These are phyloP conservation scores for Starmerella davenportii DNA, from an alignment of 805 yeast genomes.

Conservation along the genomic window DNA sequence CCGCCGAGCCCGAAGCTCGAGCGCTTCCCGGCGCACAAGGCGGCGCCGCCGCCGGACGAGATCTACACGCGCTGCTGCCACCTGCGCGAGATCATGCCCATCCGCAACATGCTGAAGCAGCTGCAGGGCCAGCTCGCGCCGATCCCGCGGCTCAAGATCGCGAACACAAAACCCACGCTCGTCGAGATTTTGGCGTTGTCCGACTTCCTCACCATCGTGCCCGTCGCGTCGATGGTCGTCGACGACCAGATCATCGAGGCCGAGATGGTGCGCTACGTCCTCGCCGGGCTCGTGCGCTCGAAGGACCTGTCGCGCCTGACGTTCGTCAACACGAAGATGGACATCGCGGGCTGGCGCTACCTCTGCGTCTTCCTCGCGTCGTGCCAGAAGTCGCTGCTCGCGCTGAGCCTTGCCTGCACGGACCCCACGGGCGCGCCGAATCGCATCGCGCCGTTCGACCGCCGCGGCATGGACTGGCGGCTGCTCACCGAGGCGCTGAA, in stretches of 20 bases:
- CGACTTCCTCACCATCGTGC: conserved; percentile 74
- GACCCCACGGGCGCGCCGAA: conserved; percentile 13
- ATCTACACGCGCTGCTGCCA: conserved; percentile 88
- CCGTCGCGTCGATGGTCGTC: conserved; percentile 52
- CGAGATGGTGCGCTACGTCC: conserved; percentile 59
- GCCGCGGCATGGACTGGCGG: conserved; percentile 73
- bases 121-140: conserved; percentile 64
- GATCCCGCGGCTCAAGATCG: conserved; percentile 46
- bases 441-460: conserved; percentile 21
- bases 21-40: conserved; percentile 9
- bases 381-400: conserved; percentile 29
- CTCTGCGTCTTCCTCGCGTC: conserved; percentile 53
- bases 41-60: conserved; percentile 37
- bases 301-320: conserved; percentile 53
- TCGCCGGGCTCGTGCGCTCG: conserved; percentile 52
- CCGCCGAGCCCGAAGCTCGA: not conserved
- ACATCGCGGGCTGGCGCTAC: conserved; percentile 56
- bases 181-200: conserved; percentile 76
- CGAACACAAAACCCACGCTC: conserved; percentile 79
- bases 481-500: conserved; percentile 51
- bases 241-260: conserved; percentile 62
- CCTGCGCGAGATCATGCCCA: conserved; percentile 75
- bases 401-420: conserved; percentile 19
- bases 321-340: conserved; percentile 59
- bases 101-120: conserved; percentile 73